phyloP scores from a whole-genome alignment of 2,329 filamentous ascomycete species.

The Neospermospora avenae region DNA sequence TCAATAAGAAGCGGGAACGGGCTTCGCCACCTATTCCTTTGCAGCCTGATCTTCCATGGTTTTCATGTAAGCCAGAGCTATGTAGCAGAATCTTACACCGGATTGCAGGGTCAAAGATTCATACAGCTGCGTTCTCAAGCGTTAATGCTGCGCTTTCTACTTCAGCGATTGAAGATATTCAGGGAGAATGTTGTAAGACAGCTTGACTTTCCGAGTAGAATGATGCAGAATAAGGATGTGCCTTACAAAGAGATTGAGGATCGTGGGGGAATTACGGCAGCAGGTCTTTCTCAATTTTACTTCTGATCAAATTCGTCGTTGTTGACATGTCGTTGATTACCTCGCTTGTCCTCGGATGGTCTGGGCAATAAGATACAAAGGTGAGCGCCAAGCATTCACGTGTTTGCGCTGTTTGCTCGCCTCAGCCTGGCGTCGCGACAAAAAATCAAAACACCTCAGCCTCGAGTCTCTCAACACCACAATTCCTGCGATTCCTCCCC shows the following conservation, averaged over 20 bases:
- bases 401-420: neutral
- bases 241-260: too few relatives aligned
- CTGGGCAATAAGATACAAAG: neutral
- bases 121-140: neutral
- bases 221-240: too few relatives aligned
- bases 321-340: neutral
- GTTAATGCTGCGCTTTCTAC: neutral
- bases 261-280: too few relatives aligned
- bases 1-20: too few relatives aligned
- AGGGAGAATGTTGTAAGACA: too few relatives aligned
- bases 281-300: too few relatives aligned
- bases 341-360: neutral
- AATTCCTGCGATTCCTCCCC: neutral
- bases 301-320: too few relatives aligned
- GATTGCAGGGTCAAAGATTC: neutral
- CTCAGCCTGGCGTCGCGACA: constrained; percentile 3
- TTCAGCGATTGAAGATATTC: too few relatives aligned
- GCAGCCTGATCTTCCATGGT: too few relatives aligned
- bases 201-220: too few relatives aligned
- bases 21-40: too few relatives aligned
- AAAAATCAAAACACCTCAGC: constrained; percentile 13
- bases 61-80: neutral
- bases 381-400: neutral
- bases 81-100: too few relatives aligned
- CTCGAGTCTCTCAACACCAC: neutral